Base-by-base conservation (phyloP, 2,329 filamentous ascomycete species). In the Calonectria pauciramosa region DNA sequence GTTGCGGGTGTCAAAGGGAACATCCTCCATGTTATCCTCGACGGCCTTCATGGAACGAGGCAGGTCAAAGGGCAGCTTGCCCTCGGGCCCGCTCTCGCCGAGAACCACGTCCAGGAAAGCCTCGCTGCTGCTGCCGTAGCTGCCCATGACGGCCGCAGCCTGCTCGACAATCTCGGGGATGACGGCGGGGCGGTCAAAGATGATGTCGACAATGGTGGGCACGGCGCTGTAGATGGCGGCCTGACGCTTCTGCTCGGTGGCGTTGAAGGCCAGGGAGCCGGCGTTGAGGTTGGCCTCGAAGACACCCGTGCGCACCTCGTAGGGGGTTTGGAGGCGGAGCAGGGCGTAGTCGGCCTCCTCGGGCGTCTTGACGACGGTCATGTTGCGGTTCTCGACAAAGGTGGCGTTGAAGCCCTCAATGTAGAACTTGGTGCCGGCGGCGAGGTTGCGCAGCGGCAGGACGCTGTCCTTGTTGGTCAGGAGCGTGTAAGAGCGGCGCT, bases 101-200 rank as follows among this genome's bases (percentile, higher is more conserved):
- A 88, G 86, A 0, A 88, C 64, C 0, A 88, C 82, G 71, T 88
- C 87, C 18, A 89, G 70, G 70, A 88, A 87, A 0, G 86, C 86
- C 1, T 86, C 83, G 0, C 79, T 76, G 13, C 83, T 81, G 32
- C 83, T 84, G 0, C 86, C 86, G 72, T 82, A 88, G 72, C 83
- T 87, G 4, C 79, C 86, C 20, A 87, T 68, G 0, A 88, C 67
- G 0, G 86, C 86, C 0, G 82, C 77, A 1, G 85, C 85, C 6
- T 82, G 65, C 34, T 86, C 85, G 0, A 81, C 82, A 11, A 88
- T 78, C 71, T 88, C 86, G 2, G 86, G 86, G 4, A 89, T 81
- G 1, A 83, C 85, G 1, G 86, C 86, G 0, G 86, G 86, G 0
- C 86, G 84, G 49, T 86, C 84, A 4, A 87, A 81, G 44, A 84